phyloP scores from a whole-genome alignment of 441 rosid species.

The Omphalea diandra region DNA sequence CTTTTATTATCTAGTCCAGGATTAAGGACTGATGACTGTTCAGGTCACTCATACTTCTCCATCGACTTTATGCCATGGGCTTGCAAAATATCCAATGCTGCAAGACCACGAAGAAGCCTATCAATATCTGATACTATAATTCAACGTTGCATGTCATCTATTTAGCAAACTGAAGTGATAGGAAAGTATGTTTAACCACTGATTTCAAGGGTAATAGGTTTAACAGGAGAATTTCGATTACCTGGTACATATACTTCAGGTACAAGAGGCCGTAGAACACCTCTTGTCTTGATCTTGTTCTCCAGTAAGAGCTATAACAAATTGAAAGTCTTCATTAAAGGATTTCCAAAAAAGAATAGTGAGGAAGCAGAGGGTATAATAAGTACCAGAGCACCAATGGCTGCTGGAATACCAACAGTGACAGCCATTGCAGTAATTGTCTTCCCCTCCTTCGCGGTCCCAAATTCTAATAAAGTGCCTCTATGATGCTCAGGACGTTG shows the following conservation, averaged over 20 bases:
- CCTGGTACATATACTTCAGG: conserved; percentile 92
- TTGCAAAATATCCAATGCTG: conserved; percentile 82
- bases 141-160: neutral
- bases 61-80: conserved; percentile 70
- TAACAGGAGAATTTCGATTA: conserved; percentile 25
- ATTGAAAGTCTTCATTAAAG: neutral
- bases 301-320: conserved; percentile 61
- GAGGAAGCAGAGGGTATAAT: conserved; percentile 1
- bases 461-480: conserved; percentile 82
- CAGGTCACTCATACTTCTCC: conserved; percentile 53
- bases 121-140: neutral
- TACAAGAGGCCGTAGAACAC: conserved; percentile 74
- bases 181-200: neutral
- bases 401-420: conserved; percentile 88
- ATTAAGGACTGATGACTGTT: neutral
- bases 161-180: neutral
- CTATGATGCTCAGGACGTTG: conserved; percentile 49
- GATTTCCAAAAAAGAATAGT: neutral
- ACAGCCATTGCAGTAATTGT: conserved; percentile 81
- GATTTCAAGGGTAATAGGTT: too few species aligned
- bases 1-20: neutral
- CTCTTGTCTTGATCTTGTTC: conserved; percentile 77
- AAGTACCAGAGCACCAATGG: conserved; percentile 84
- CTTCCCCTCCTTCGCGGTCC: conserved; percentile 55
- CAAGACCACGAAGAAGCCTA: conserved; percentile 25